Conservation (phyloP, 2,329 filamentous ascomycete species). For the Sporothrix inflata region DNA sequence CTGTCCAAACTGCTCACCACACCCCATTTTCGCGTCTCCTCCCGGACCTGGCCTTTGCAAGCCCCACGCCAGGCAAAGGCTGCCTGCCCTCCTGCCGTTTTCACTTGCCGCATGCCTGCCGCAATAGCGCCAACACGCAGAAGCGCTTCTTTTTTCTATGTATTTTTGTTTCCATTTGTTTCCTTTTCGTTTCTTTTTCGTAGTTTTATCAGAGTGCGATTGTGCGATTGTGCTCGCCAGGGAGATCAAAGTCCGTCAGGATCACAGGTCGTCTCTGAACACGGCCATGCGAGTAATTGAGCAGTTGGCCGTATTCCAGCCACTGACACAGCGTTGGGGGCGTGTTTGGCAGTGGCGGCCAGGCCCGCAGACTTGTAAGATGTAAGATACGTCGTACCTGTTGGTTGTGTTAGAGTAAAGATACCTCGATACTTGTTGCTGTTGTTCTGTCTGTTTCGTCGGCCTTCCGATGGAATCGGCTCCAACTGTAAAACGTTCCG, state of each 20-base stretch:
- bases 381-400: too few relatives aligned
- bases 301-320: neutral
- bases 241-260: neutral
- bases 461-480: slow-evolving; percentile 21
- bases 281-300: neutral
- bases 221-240: neutral
- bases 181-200: neutral
- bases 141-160: neutral
- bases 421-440: too few relatives aligned
- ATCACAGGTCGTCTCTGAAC: neutral
- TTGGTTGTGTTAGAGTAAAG: too few relatives aligned
- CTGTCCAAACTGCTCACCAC: slow-evolving; percentile 11
- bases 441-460: neutral
- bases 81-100: slow-evolving; percentile 1
- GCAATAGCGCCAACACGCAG: neutral
- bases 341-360: neutral
- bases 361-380: neutral
- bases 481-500: neutral
- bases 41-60: neutral
- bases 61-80: neutral
- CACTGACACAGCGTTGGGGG: neutral
- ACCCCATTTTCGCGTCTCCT: slow-evolving; percentile 9
- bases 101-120: neutral
- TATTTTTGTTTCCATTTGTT: neutral
- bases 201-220: neutral